These are phyloP conservation scores for Suaeda aralocaspica DNA, from an alignment of 148 eudicot genomes.

Conservation along the genomic window DNA sequence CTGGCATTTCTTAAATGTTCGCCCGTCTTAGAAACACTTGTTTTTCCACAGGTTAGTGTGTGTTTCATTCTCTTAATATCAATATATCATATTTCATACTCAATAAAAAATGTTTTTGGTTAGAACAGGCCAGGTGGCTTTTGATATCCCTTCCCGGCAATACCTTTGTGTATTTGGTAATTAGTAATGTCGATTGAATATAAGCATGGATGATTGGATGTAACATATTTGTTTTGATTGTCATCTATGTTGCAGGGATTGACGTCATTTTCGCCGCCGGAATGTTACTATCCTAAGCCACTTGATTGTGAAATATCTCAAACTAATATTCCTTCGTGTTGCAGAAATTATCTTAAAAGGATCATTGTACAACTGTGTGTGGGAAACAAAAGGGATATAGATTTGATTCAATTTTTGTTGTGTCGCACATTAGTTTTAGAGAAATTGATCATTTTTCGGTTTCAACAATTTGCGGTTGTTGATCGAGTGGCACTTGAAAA, in stretches of 20 bases:
- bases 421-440: background rate
- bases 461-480: background rate
- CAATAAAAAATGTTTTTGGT: too few species aligned
- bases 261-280: background rate
- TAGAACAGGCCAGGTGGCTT: too few species aligned
- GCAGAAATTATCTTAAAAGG: background rate
- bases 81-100: too few species aligned
- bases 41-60: conserved; percentile 5
- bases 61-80: background rate
- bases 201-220: background rate
- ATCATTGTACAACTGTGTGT: background rate
- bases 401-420: background rate
- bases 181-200: background rate
- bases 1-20: conserved; percentile 1
- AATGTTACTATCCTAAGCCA: background rate
- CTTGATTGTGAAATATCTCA: background rate
- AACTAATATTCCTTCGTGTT: background rate
- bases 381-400: background rate
- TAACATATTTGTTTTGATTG: background rate
- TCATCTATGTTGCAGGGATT: background rate
- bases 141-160: too few species aligned
- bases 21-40: too few species aligned
- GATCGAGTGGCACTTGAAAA: background rate
- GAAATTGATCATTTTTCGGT: background rate
- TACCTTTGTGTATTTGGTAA: too few species aligned